Conservation (phyloP, 257 asterid species). For the Nicotiana obtusifolia region DNA sequence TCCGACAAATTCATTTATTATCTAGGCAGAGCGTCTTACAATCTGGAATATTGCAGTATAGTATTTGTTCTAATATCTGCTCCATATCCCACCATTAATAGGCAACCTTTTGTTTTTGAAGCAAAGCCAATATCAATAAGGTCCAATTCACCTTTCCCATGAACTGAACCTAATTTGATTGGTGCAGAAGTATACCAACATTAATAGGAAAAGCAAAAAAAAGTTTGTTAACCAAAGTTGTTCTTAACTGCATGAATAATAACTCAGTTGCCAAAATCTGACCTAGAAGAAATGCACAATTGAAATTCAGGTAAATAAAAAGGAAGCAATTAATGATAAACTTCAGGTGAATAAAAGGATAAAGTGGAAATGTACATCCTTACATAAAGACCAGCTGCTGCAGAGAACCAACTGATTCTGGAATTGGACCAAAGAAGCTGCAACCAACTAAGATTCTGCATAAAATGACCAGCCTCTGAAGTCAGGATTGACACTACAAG, state of each 20-base stretch:
- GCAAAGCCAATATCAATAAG: background rate
- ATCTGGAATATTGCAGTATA: too few relatives aligned
- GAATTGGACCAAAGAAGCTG: conserved; percentile 81
- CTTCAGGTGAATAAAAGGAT: background rate
- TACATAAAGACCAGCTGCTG: conserved; percentile 66
- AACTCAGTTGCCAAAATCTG: background rate
- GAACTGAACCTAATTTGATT: background rate
- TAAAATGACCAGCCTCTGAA: conserved; percentile 6
- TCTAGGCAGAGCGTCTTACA: background rate
- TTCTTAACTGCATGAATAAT: background rate
- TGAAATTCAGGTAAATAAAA: background rate
- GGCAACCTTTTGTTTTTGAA: background rate
- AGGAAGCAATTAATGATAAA: conserved; percentile 3
- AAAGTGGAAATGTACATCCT: conserved; percentile 15
- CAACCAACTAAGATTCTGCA: conserved; percentile 80
- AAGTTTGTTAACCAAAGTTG: background rate
- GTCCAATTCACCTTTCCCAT: background rate
- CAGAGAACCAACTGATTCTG: conserved; percentile 73
- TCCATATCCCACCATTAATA: background rate
- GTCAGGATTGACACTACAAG: conserved; percentile 6
- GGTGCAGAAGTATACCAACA: background rate
- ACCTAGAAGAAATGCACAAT: background rate
- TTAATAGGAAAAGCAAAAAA: background rate
- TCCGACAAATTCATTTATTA: background rate
- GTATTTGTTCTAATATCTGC: background rate